Evolutionary conservation across 768 basidiomycete genomes (phyloP), one percentile per base, ranked within the genome.

Genomic region (Lactarius evosmus): DNA sequence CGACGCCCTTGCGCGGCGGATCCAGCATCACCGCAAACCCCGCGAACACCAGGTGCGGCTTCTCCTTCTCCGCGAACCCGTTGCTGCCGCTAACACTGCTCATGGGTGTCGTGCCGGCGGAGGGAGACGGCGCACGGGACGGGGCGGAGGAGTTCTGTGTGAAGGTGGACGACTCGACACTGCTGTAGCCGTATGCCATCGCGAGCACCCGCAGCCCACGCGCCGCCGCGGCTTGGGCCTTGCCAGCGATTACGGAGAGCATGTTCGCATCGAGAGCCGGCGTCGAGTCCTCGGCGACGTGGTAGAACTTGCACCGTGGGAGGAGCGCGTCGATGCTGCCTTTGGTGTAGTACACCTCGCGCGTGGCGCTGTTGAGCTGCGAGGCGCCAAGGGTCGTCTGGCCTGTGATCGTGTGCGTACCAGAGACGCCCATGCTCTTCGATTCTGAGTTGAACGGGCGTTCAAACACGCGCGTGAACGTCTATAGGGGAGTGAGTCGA

Each of bases 21-120:
- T 98, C 96, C 60, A 89, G 78, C 94, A 98, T 98, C 12, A 91
- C 94, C 72, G 92, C 89, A 76, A 95, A 96, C 1, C 96, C 95
- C 4, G 84, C 91, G 72, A 98, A 98, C 8, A 95, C 82, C 9
- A 98, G 79, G 69, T 86, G 89, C 55, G 50, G 51, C 60, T 61
- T 66, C 56, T 66, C n/a, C 73, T 67, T 72, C 70, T 78, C 76
- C 72, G 74, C 65, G 73, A 25, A 49, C 2, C 22, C 22, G 46
- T 6, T 49, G 25, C 46, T 27, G 44, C 44, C 25, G 46, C 40
- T 7, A 8, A 19, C 7, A 8, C 25, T 78, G 71, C 52, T 72
- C 74, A 30, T 51, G 50, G 22, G 52, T 1, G 56, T 66, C 34
- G 69, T 34, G 69, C 76, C 55, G 6, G 66, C 58, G 6, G 63